Percentiles rank a stretch among this genome's conserved stretches.
phyloP scores from a whole-genome alignment of 305 asterid genomes.

The Fraxinus velutina region DNA sequence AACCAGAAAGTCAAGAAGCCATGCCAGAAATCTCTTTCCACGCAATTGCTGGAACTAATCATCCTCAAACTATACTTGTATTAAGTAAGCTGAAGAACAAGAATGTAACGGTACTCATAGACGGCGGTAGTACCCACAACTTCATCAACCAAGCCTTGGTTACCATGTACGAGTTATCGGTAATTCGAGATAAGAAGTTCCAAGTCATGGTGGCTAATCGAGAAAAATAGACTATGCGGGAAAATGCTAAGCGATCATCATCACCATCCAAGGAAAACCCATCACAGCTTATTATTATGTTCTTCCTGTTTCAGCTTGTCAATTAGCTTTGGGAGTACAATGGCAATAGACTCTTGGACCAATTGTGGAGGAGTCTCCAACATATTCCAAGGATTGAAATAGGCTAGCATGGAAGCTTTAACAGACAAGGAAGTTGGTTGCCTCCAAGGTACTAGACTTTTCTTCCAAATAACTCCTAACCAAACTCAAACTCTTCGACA shows the following conservation, averaged over 20 bases:
- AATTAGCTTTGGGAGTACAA: not conserved
- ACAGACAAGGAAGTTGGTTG: not conserved
- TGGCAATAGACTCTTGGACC: conserved; percentile 6
- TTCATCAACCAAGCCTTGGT: not conserved
- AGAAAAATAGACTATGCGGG: not conserved
- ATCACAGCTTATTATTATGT: not conserved
- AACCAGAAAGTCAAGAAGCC: not conserved
- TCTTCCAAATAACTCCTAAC: not conserved
- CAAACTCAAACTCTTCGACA: not conserved
- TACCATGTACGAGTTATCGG: not conserved
- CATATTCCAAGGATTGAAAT: not conserved
- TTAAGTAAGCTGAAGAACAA: not conserved
- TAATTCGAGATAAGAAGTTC: not conserved
- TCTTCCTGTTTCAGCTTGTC: not conserved
- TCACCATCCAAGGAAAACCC: not conserved
- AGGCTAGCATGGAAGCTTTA: no score
- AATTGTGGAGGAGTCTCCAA: not conserved
- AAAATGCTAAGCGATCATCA: no score
- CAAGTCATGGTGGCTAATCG: not conserved
- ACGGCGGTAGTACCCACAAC: not conserved
- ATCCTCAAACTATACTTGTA: not conserved
- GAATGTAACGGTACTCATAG: not conserved
- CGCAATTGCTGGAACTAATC: not conserved
- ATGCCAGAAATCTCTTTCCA: not conserved
- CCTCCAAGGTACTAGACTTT: not conserved